Evolutionary conservation across 1,139 yeast species (phyloP).

Genomic region (Entelexis sorbosivorans): DNA sequence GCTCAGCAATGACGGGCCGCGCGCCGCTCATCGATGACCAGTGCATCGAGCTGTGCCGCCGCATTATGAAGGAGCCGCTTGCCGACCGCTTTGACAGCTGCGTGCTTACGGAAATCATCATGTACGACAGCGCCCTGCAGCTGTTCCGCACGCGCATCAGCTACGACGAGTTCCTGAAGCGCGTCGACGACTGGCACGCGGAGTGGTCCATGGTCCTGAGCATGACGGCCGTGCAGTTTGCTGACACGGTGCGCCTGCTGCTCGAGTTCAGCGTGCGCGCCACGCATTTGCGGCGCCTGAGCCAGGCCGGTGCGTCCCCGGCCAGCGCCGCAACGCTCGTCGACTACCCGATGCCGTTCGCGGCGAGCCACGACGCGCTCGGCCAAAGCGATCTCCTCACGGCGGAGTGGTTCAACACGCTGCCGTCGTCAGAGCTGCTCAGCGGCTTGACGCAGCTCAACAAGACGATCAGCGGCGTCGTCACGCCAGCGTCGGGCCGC

Average conservation of each 20-base stretch:
- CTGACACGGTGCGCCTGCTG: conserved; percentile 62
- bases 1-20: conserved; percentile 60
- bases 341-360: neutral
- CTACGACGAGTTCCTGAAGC: conserved; percentile 30
- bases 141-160: conserved; percentile 40
- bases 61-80: conserved; percentile 48
- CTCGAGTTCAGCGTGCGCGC: conserved; percentile 32
- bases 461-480: conserved; percentile 36
- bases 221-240: conserved; percentile 68
- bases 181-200: conserved; percentile 48
- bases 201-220: conserved; percentile 64
- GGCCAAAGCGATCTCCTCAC: neutral
- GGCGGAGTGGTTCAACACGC: neutral
- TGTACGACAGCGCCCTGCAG: conserved; percentile 51
- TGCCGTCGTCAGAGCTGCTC: conserved; percentile 6
- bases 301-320: neutral
- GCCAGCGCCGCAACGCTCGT: neutral
- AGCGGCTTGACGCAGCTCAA: conserved; percentile 7
- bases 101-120: conserved; percentile 67
- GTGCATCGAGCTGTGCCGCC: conserved; percentile 50
- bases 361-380: neutral
- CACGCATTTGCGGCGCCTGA: conserved; percentile 5
- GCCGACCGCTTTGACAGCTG: conserved; percentile 80
- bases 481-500: conserved; percentile 43
- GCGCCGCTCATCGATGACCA: conserved; percentile 60